phyloP scores from a whole-genome alignment of 2,329 filamentous ascomycete genomes.

The Monilinia aucupariae region DNA sequence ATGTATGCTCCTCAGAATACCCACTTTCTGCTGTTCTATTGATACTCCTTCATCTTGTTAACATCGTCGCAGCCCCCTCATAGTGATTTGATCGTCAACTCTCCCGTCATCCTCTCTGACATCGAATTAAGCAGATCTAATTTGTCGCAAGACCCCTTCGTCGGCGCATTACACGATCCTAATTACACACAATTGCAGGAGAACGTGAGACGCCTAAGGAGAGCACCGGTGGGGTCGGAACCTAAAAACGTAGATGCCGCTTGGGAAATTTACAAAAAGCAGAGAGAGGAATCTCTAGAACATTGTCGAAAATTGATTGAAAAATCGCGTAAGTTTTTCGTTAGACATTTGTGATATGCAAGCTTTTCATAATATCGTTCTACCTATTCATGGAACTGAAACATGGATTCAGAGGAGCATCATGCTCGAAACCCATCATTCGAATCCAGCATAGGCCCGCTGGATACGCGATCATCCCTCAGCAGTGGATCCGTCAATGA shows the following conservation, averaged over 20 bases:
- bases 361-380: neutral
- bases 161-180: constrained; percentile 27
- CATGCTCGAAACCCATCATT: constrained; percentile 24
- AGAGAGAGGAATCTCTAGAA: constrained; percentile 39
- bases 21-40: neutral
- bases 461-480: constrained; percentile 26
- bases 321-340: constrained; percentile 37
- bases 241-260: constrained; percentile 39
- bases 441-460: constrained; percentile 24
- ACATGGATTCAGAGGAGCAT: constrained; percentile 19
- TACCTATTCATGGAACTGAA: neutral
- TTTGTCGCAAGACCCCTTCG: constrained; percentile 28
- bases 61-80: constrained; percentile 20
- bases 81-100: constrained; percentile 24
- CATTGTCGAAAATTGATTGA: constrained; percentile 41
- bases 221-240: constrained; percentile 23
- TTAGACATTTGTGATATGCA: neutral
- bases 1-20: neutral
- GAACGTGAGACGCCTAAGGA: constrained; percentile 27
- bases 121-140: constrained; percentile 24
- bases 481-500: constrained; percentile 31
- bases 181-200: constrained; percentile 33
- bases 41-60: constrained; percentile 3
- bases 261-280: constrained; percentile 42
- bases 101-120: constrained; percentile 22